A percentile compares a stretch with the other conserved stretches of the same genome.
Conservation (phyloP, 202 grass and related monocot genomes). For the Bolboschoenoplectus hybrid region DNA sequence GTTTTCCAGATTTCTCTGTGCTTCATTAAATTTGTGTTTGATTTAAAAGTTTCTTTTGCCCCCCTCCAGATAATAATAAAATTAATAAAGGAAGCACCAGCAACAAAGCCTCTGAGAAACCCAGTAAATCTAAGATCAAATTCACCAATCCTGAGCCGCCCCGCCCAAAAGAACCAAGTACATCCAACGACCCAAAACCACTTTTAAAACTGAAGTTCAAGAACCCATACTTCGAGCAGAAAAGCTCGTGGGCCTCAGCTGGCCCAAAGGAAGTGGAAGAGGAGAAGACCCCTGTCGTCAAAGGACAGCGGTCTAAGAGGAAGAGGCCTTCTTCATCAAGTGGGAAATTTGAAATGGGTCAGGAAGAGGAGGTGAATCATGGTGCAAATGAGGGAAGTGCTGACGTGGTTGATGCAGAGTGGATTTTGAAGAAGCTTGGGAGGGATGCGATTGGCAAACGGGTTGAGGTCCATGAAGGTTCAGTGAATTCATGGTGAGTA, state of each 20-base stretch:
- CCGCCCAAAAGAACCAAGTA: slow-evolving; percentile 34
- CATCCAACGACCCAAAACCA: slow-evolving; percentile 67
- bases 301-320: slow-evolving; percentile 98
- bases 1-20: neutral
- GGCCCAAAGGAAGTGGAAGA: slow-evolving; percentile 38
- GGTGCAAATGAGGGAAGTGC: slow-evolving; percentile 54
- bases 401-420: slow-evolving; percentile 73
- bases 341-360: slow-evolving; percentile 50
- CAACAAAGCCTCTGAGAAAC: slow-evolving; percentile 36
- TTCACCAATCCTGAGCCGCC: slow-evolving; percentile 33
- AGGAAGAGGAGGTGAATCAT: slow-evolving; percentile 42
- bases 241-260: slow-evolving; percentile 53
- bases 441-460: slow-evolving; percentile 90
- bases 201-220: slow-evolving; percentile 98
- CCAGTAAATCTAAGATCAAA: slow-evolving; percentile 39
- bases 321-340: slow-evolving; percentile 65
- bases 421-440: slow-evolving; percentile 91
- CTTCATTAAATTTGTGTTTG: neutral
- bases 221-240: slow-evolving; percentile 83
- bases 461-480: slow-evolving; percentile 70
- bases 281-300: slow-evolving; percentile 71
- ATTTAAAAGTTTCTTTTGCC: neutral
- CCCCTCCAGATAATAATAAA: slow-evolving; percentile 25
- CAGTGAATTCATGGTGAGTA: slow-evolving; percentile 71
- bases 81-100: slow-evolving; percentile 29